Conservation (phyloP, 2,329 filamentous ascomycete genomes). For the Zasmidium angulare region DNA sequence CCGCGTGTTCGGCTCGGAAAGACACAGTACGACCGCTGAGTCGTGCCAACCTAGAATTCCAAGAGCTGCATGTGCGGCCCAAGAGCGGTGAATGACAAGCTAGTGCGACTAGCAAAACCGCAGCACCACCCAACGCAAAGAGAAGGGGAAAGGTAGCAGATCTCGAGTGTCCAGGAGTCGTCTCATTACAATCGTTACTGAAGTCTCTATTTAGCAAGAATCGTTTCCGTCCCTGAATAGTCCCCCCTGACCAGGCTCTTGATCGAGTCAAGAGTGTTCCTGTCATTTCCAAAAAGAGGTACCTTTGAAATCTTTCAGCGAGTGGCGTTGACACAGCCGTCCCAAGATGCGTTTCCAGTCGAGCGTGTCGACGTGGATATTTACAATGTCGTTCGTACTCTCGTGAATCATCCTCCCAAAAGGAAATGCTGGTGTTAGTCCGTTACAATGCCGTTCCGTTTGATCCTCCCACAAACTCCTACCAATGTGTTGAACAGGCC, state of each 20-base stretch:
- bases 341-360: constrained; percentile 11
- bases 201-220: constrained; percentile 4
- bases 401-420: constrained; percentile 10
- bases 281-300: background rate
- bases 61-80: background rate
- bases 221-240: background rate
- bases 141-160: background rate
- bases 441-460: background rate
- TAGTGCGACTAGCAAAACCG: too few species aligned
- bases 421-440: background rate
- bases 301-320: constrained; percentile 1
- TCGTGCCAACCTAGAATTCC: background rate
- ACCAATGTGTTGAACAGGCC: background rate
- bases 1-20: background rate
- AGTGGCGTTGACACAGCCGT: constrained; percentile 9
- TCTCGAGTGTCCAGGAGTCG: constrained; percentile 2
- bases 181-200: constrained; percentile 21
- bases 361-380: constrained; percentile 6
- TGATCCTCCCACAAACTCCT: background rate
- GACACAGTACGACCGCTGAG: background rate
- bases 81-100: background rate
- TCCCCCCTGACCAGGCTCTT: background rate
- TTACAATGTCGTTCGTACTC: constrained; percentile 4
- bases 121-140: too few species aligned
- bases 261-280: background rate